Conservation (phyloP, 179 eudicot genomes). For the Camellia oleifera region DNA sequence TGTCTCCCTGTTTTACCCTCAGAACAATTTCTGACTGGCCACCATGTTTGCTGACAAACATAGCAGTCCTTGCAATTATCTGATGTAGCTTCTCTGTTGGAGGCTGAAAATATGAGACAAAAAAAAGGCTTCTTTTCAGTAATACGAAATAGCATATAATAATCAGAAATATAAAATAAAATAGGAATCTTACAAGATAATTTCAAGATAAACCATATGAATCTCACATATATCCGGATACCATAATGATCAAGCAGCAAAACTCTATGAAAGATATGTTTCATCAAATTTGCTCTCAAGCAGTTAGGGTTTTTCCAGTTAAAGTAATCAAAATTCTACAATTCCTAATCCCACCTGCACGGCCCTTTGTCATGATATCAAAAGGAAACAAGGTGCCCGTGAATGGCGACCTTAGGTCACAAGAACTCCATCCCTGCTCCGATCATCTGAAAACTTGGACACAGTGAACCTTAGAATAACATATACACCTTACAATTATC, state of each 20-base stretch:
- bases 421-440: slow-evolving; percentile 88
- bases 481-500: slow-evolving; percentile 50
- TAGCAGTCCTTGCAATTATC: slow-evolving; percentile 93
- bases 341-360: slow-evolving; percentile 97
- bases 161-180: slow-evolving; percentile 7
- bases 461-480: slow-evolving; percentile 81
- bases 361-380: slow-evolving; percentile 80
- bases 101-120: slow-evolving; percentile 60
- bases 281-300: slow-evolving; percentile 52
- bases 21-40: slow-evolving; percentile 94
- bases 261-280: slow-evolving; percentile 35
- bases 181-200: slow-evolving; percentile 24
- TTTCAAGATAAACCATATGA: slow-evolving; percentile 20
- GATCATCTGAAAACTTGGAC: slow-evolving; percentile 98
- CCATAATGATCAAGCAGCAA: slow-evolving; percentile 38
- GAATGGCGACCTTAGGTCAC: slow-evolving; percentile 85
- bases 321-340: slow-evolving; percentile 45
- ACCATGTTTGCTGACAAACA: slow-evolving; percentile 80
- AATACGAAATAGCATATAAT: slow-evolving; percentile 16
- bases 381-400: slow-evolving; percentile 88
- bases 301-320: slow-evolving; percentile 39
- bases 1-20: slow-evolving; percentile 95
- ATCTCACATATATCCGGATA: slow-evolving; percentile 33
- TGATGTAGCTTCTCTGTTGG: slow-evolving; percentile 88
- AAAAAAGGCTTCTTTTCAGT: slow-evolving; percentile 22